Percentiles rank a stretch among this genome's conserved stretches.
Evolutionary conservation across 2,329 filamentous ascomycete species (phyloP).

Genomic region (Xenosphaeropsis pyriputrescens): DNA sequence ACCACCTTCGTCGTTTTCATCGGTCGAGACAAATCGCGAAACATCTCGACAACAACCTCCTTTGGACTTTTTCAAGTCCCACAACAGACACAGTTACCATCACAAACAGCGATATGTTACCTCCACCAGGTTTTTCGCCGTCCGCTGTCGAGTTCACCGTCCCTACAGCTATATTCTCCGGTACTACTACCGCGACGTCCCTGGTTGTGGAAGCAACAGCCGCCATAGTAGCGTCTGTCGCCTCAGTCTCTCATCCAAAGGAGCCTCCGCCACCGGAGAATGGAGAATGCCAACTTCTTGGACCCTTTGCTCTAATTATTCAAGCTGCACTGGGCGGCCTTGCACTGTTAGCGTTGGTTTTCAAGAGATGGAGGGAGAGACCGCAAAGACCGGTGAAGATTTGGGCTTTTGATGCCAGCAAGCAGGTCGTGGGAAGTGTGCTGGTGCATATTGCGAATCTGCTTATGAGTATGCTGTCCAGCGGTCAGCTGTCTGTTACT

Average conservation of each 20-base stretch:
- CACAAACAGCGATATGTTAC: neutral
- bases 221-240: slow-evolving; percentile 9
- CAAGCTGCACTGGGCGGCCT: slow-evolving; percentile 75
- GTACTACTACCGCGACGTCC: slow-evolving; percentile 15
- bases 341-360: slow-evolving; percentile 76
- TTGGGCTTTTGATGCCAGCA: slow-evolving; percentile 95
- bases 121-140: neutral
- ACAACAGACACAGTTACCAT: neutral
- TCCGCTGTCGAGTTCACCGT: neutral
- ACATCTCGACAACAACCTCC: neutral
- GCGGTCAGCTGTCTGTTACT: slow-evolving; percentile 58
- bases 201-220: no score
- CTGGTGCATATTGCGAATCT: slow-evolving; percentile 87
- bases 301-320: slow-evolving; percentile 80
- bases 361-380: slow-evolving; percentile 82
- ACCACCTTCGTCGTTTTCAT: neutral
- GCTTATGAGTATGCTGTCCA: slow-evolving; percentile 91
- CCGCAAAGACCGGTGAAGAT: slow-evolving; percentile 89
- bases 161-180: slow-evolving; percentile 8
- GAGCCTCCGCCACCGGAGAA: slow-evolving; percentile 17
- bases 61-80: neutral
- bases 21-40: no score
- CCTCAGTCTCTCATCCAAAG: slow-evolving; percentile 15
- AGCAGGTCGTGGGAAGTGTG: slow-evolving; percentile 89
- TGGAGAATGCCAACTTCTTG: slow-evolving; percentile 76